Evolutionary conservation across 306 rosid genomes (phyloP).

Genomic region (Erythrophleum fordii): DNA sequence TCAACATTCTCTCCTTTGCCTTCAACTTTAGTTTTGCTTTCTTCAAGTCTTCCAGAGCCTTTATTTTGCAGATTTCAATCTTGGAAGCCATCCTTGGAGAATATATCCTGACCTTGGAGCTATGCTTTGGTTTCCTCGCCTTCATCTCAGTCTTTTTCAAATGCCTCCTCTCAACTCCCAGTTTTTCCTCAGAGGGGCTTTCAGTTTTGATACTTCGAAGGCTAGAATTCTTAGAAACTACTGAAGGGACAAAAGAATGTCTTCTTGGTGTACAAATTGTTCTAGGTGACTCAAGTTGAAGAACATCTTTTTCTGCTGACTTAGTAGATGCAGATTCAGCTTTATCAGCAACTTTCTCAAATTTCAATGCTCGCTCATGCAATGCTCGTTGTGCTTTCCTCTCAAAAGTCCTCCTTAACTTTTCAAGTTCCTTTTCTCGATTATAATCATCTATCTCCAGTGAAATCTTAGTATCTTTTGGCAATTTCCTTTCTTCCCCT

Average conservation of each 20-base stretch:
- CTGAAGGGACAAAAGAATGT: slow-evolving; percentile 38
- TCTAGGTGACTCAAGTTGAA: slow-evolving; percentile 50
- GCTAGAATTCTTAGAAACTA: slow-evolving; percentile 38
- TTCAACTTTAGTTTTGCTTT: slow-evolving; percentile 66
- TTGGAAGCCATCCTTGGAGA: slow-evolving; percentile 76
- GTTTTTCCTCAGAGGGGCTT: slow-evolving; percentile 19
- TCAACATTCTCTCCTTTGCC: slow-evolving; percentile 41
- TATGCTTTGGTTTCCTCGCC: slow-evolving; percentile 62
- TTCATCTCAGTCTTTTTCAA: slow-evolving; percentile 49
- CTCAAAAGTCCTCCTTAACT: slow-evolving; percentile 50
- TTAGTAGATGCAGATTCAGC: slow-evolving; percentile 43
- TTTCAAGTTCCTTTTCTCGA: slow-evolving; percentile 47
- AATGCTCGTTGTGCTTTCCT: slow-evolving; percentile 46
- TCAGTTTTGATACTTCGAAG: slow-evolving; percentile 43
- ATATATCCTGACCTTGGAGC: slow-evolving; percentile 54
- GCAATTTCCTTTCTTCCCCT: slow-evolving; percentile 38
- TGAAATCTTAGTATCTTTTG: slow-evolving; percentile 40
- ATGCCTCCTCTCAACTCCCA: slow-evolving; percentile 40
- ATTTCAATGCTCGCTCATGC: slow-evolving; percentile 46
- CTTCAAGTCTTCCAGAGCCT: slow-evolving; percentile 70
- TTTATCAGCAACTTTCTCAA: slow-evolving; percentile 40
- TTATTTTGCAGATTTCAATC: slow-evolving; percentile 70
- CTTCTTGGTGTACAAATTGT: slow-evolving; percentile 53
- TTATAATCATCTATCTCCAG: slow-evolving; percentile 5
- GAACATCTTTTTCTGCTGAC: slow-evolving; percentile 38